Percentiles rank a stretch among this genome's conserved stretches.
Evolutionary conservation across 331 rosid species (phyloP).

Genomic region (Malus hybrid): DNA sequence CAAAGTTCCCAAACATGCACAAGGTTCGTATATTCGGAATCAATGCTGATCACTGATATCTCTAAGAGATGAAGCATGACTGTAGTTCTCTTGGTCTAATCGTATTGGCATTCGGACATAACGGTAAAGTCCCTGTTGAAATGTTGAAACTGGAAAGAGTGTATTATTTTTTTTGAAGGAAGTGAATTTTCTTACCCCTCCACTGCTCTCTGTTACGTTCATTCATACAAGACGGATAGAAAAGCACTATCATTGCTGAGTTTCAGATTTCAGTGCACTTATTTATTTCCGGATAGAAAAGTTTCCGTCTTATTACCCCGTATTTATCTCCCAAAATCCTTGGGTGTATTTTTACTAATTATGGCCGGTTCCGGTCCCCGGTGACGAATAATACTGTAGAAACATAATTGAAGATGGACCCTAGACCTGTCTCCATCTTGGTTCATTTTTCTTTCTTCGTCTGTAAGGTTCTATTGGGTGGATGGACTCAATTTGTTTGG

Average conservation of each 20-base stretch:
- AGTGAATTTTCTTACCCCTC: background rate
- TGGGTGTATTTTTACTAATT: background rate
- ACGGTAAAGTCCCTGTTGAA: constrained; percentile 14
- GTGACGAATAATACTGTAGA: background rate
- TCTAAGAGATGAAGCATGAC: background rate
- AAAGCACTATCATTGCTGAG: constrained; percentile 2
- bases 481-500: background rate
- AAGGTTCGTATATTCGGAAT: constrained; percentile 40
- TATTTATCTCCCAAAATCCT: background rate
- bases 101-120: constrained; percentile 2
- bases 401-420: background rate
- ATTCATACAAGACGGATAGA: background rate
- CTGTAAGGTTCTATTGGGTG: background rate
- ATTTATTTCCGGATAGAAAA: background rate
- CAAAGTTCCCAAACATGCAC: constrained; percentile 44
- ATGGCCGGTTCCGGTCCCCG: background rate
- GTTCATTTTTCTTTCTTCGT: background rate
- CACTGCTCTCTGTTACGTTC: constrained; percentile 4
- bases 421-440: background rate
- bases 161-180: constrained; percentile 3
- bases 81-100: constrained; percentile 3
- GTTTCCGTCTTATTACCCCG: background rate
- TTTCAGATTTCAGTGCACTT: background rate
- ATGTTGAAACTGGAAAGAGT: constrained; percentile 20
- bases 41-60: constrained; percentile 27